phyloP scores from a whole-genome alignment of 140 eudicot species.

The Stevia rebaudiana region DNA sequence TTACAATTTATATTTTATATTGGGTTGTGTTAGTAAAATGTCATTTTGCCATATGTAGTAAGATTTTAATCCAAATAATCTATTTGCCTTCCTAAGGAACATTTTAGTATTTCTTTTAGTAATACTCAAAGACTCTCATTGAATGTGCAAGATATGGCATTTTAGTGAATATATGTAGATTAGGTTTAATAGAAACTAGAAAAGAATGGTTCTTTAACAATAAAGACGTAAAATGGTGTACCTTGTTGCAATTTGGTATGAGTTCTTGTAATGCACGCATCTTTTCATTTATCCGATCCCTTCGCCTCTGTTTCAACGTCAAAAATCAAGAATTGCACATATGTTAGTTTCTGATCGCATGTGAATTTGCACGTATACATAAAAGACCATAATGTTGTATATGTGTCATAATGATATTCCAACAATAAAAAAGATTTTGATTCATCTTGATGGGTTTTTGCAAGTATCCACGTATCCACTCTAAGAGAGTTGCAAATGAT shows the following conservation, averaged over 20 bases:
- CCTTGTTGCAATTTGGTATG: conserved; percentile 99
- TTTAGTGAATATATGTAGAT: not conserved
- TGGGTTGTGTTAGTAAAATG: no score
- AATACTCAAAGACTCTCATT: not conserved
- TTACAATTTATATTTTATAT: not conserved
- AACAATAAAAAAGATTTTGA: no score
- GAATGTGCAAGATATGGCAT: not conserved
- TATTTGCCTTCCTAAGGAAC: not conserved
- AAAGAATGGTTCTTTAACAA: no score
- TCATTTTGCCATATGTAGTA: not conserved
- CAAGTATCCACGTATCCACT: no score
- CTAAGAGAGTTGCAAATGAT: no score
- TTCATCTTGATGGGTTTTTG: no score
- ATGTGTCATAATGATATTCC: no score
- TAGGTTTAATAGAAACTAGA: not conserved
- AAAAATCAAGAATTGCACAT: not conserved
- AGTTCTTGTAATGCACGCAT: conserved; percentile 99
- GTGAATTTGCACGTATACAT: no score
- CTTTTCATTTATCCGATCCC: conserved; percentile 95
- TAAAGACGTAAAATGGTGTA: conserved; percentile 23
- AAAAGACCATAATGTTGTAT: no score
- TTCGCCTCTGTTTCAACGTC: conserved; percentile 71
- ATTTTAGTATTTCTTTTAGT: not conserved
- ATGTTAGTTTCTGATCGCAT: no score
- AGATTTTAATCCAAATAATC: not conserved